Evolutionary conservation across 2,329 filamentous ascomycete species (phyloP), one percentile per base, ranked within the genome.

Genomic region (Onygena corvina): DNA sequence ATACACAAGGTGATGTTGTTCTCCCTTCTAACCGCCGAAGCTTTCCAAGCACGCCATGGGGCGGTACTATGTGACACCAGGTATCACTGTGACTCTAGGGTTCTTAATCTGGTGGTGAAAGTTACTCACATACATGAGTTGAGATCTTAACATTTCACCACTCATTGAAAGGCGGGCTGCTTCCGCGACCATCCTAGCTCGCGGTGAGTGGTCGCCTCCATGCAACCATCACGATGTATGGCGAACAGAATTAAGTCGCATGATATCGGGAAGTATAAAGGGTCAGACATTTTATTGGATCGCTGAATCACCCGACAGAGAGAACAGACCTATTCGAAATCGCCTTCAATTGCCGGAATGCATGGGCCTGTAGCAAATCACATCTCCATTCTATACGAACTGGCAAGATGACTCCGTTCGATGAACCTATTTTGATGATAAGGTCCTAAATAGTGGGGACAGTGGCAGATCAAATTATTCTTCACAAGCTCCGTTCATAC

Each of bases 261-360:
- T n/a, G 12, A 42, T 29, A 42, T 42, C 38, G 38, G 38, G 21
- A n/a, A 20, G 21, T 42, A 25, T 42, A 42, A 42, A 11, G 21
- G n/a, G 5, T 21, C 38, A 16, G 21, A 25, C 38, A 27, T 42
- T 25, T 25, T 20, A 42, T 42, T 42, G 38, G 38, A 14, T 27
- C 27, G 12, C n/a, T 23, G 9, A n/a, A 27, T 42, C 38, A 42
- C 38, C 38, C 27, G 38, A 42, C 38, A 14, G 38, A 29, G 11
- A 27, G 38, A 27, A 27, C 38, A 42, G 38, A 23, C 38, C 38
- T 8, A 23, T 42, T 42, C 27, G 38, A 42, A 42, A 42, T 42
- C 38, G 8, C 38, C 38, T 42, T 42, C 38, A 42, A 42, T 42
- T 42, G 38, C 38, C 38, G 38, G 38, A 42, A 8, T 23, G 23